Evolutionary conservation across 2,329 filamentous ascomycete species (phyloP).

Genomic region (Seiridium unicorne): DNA sequence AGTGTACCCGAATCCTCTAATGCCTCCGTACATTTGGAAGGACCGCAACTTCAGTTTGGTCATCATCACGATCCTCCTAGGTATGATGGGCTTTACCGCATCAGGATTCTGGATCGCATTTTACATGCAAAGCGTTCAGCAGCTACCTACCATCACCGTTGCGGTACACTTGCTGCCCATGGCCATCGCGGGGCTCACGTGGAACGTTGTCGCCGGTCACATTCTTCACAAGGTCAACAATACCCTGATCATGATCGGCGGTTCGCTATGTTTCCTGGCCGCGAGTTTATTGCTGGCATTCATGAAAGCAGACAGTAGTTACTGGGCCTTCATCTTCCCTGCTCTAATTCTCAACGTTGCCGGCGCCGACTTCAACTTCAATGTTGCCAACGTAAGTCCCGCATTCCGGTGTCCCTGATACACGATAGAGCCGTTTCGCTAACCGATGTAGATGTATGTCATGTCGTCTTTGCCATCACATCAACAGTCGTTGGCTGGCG

Average conservation of each 20-base stretch:
- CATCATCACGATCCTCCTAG: constrained; percentile 54
- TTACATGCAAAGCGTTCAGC: constrained; percentile 60
- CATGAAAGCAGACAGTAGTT: constrained; percentile 47
- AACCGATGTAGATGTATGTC: constrained; percentile 54
- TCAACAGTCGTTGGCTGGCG: constrained; percentile 58
- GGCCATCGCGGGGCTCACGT: constrained; percentile 59
- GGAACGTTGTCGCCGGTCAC: constrained; percentile 61
- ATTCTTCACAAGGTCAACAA: constrained; percentile 65
- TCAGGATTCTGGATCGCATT: constrained; percentile 63
- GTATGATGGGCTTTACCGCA: constrained; percentile 62
- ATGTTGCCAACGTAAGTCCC: constrained; percentile 60
- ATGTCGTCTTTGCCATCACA: constrained; percentile 53
- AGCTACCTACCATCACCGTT: constrained; percentile 53
- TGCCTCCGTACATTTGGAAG: constrained; percentile 55
- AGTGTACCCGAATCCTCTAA: constrained; percentile 45
- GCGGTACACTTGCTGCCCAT: constrained; percentile 65
- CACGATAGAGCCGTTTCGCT: not conserved
- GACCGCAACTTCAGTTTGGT: constrained; percentile 65
- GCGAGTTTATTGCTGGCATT: constrained; percentile 53
- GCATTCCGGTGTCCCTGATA: not conserved
- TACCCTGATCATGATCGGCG: constrained; percentile 54
- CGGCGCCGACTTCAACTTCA: constrained; percentile 69
- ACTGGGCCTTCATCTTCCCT: constrained; percentile 12
- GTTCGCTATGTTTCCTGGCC: constrained; percentile 36
- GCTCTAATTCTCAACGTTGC: constrained; percentile 49